Evolutionary conservation across 805 yeast species (phyloP), one percentile per base, ranked within the genome.

Genomic region (Saturnispora kantuleensis): DNA sequence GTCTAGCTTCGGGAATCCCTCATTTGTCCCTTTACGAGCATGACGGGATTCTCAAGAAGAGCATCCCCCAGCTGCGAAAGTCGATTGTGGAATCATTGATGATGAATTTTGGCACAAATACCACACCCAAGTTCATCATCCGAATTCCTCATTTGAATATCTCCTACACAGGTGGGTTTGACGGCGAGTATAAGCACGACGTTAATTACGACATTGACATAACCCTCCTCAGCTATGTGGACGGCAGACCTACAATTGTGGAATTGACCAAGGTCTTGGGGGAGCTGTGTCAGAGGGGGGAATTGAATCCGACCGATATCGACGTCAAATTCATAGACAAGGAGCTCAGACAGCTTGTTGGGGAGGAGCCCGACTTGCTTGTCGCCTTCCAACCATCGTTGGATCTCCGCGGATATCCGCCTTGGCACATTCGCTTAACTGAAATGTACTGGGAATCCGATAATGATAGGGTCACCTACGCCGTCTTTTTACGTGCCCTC

Each of bases 401-500:
- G 50, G 95, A 88, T 59, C 71, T 93, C 41, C 95, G 88, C 63
- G 97, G 95, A 13, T 93, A 81, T 62, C 97, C 97, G 16, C 98
- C 98, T 28, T 93, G 98, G 98, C 97, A 90, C 58, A 77, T 87
- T 31, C 75, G 98, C 50, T 73, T 94, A 43, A 76, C 88, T 6
- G 98, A 93, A 59, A 77, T 93, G 56, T 89, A 81, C 64, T 84
- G 94, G 85, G 90, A 87, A 57, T 82, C 83, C 2, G 96, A 86
- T 60, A 88, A 88, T 61, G 78, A 73, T 47, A 78, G 74, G 45
- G 95, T 87, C 39, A 74, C 77, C 32, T 89, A 89, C 60, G 81
- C 89, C 11, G 93, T 87, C 15, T 89, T 85, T 60, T 71, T 84
- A 42, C 72, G 93, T 50, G 90, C 89, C 1, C 66, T 84, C 54